phyloP scores from a whole-genome alignment of 2,329 filamentous ascomycete genomes.

The Aspergillus aculeatus region DNA sequence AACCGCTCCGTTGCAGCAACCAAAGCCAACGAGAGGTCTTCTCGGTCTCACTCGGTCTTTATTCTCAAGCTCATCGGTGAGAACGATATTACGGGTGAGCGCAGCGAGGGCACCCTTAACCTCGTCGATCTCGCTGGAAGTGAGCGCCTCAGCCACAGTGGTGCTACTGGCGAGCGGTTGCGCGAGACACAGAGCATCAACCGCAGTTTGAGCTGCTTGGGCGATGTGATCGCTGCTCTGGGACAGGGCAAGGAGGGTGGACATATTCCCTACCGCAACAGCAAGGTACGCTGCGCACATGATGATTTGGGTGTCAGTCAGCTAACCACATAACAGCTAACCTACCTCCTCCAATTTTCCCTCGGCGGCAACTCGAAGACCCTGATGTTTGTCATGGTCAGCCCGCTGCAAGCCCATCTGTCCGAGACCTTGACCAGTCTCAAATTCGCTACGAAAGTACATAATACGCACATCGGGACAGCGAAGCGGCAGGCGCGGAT shows the following conservation, averaged over 20 bases:
- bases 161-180: conserved; percentile 80
- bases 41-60: conserved; percentile 93
- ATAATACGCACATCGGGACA: conserved; percentile 86
- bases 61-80: conserved; percentile 69
- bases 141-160: conserved; percentile 83
- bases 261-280: conserved; percentile 93
- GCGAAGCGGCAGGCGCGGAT: conserved; percentile 56
- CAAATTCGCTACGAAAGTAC: conserved; percentile 90
- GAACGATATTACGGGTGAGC: conserved; percentile 75
- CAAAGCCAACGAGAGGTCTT: conserved; percentile 94
- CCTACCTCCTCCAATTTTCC: conserved; percentile 91
- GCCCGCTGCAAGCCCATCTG: conserved; percentile 83
- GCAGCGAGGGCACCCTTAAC: conserved; percentile 89
- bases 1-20: conserved; percentile 93
- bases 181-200: conserved; percentile 98
- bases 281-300: conserved; percentile 61
- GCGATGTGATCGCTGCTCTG: conserved; percentile 92
- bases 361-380: conserved; percentile 95
- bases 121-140: conserved; percentile 93
- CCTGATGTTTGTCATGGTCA: conserved; percentile 99
- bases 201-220: conserved; percentile 84
- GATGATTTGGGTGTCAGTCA: not conserved
- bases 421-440: conserved; percentile 92
- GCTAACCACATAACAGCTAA: conserved; percentile 57
- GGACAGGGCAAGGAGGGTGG: conserved; percentile 73